Conservation (phyloP, 2,329 filamentous ascomycete genomes). For the Xylaria digitata region DNA sequence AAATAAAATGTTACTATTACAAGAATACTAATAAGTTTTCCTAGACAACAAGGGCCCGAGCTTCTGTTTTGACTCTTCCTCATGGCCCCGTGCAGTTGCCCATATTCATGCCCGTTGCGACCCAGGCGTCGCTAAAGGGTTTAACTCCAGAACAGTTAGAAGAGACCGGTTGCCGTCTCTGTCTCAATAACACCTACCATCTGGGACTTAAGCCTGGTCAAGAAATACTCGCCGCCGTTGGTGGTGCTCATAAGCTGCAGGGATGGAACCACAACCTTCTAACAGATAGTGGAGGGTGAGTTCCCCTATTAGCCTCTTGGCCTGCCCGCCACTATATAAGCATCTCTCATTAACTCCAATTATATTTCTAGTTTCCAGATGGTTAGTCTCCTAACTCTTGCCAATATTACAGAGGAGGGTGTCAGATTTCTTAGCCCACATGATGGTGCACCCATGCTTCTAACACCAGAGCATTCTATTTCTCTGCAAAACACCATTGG, state of each 20-base stretch:
- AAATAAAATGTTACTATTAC: not conserved
- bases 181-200: slow-evolving; percentile 98
- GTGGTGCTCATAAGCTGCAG: slow-evolving; percentile 93
- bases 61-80: slow-evolving; percentile 85
- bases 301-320: slow-evolving; percentile 43
- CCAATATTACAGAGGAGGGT: slow-evolving; percentile 93
- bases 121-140: slow-evolving; percentile 94
- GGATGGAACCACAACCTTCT: slow-evolving; percentile 96
- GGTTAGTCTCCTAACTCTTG: slow-evolving; percentile 94
- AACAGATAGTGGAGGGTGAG: slow-evolving; percentile 79
- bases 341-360: slow-evolving; percentile 24
- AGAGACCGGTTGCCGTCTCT: slow-evolving; percentile 87
- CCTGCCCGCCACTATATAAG: slow-evolving; percentile 44
- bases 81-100: slow-evolving; percentile 92
- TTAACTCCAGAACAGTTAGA: slow-evolving; percentile 92
- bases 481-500: slow-evolving; percentile 96
- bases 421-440: slow-evolving; percentile 97
- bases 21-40: slow-evolving; percentile 16
- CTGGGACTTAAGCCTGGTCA: slow-evolving; percentile 95
- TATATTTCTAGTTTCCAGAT: slow-evolving; percentile 84
- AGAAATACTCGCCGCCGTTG: slow-evolving; percentile 84
- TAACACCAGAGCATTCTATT: slow-evolving; percentile 98
- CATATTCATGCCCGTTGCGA: slow-evolving; percentile 98
- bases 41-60: slow-evolving; percentile 93
- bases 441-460: slow-evolving; percentile 93